phyloP scores from a whole-genome alignment of 2,329 filamentous ascomycete genomes.

The Trichoderma lentiforme region DNA sequence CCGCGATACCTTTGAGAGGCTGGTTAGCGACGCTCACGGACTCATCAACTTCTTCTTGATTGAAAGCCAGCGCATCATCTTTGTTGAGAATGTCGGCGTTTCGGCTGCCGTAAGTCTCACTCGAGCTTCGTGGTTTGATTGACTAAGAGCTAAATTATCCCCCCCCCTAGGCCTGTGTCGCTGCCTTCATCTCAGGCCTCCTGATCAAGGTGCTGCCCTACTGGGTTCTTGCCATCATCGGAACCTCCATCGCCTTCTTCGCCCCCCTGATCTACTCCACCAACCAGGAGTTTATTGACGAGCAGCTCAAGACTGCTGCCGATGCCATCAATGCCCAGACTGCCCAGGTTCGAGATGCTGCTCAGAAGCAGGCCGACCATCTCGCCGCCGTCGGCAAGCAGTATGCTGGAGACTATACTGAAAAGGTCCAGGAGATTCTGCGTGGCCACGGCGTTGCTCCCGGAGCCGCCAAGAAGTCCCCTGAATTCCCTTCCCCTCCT shows the following conservation, averaged over 20 bases:
- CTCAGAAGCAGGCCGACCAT: constrained; percentile 61
- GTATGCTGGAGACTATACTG: constrained; percentile 64
- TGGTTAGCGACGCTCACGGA: constrained; percentile 64
- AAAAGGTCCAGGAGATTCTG: constrained; percentile 64
- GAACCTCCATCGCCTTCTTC: constrained; percentile 58
- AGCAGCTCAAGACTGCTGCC: constrained; percentile 55
- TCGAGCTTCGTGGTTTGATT: neutral
- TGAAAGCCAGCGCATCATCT: constrained; percentile 65
- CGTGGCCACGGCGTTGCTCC: constrained; percentile 46
- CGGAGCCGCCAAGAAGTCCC: constrained; percentile 38
- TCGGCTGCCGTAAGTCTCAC: constrained; percentile 54
- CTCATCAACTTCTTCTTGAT: constrained; percentile 71
- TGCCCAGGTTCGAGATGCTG: constrained; percentile 57
- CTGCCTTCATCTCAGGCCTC: constrained; percentile 63
- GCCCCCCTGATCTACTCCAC: constrained; percentile 61
- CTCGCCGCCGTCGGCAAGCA: constrained; percentile 63
- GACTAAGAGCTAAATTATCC: neutral
- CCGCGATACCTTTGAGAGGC: constrained; percentile 56
- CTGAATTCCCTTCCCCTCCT: constrained; percentile 37
- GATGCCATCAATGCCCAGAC: constrained; percentile 61
- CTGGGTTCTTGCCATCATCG: constrained; percentile 64
- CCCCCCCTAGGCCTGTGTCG: constrained; percentile 50
- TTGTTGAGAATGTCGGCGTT: constrained; percentile 62
- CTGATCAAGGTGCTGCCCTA: constrained; percentile 67
- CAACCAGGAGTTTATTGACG: constrained; percentile 68